Conservation (phyloP, 2,329 filamentous ascomycete genomes). For the Talaromyces sp. region DNA sequence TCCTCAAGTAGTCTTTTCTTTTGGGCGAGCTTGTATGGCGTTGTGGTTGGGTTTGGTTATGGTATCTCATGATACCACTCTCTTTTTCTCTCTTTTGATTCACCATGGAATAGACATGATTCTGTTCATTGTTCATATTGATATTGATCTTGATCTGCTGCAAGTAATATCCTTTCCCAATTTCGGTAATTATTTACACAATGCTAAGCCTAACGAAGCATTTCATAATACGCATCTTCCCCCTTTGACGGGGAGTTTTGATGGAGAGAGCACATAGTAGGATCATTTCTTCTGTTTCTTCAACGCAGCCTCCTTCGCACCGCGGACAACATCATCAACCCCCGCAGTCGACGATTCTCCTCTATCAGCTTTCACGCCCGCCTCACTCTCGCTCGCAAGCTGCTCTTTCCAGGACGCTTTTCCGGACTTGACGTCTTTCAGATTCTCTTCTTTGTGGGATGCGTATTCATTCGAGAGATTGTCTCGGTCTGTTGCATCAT, state of each 20-base stretch:
- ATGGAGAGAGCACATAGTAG: background rate
- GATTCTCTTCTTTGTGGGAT: constrained; percentile 61
- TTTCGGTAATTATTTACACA: background rate
- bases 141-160: background rate
- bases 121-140: background rate
- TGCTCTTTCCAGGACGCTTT: constrained; percentile 74
- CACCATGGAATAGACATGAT: background rate
- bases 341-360: constrained; percentile 30
- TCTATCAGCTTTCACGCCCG: constrained; percentile 66
- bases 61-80: constrained; percentile 17
- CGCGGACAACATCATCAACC: constrained; percentile 5
- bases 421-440: constrained; percentile 55
- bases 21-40: constrained; percentile 1
- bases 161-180: background rate
- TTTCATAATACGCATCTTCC: too few relatives aligned
- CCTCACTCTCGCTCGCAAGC: constrained; percentile 76
- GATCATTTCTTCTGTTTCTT: constrained; percentile 4
- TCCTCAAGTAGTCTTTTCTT: constrained; percentile 62
- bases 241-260: too few relatives aligned
- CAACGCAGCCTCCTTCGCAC: constrained; percentile 2
- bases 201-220: too few relatives aligned
- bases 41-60: constrained; percentile 13
- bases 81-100: background rate
- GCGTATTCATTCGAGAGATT: constrained; percentile 48
- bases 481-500: constrained; percentile 40